Base-by-base conservation (phyloP, 2,329 filamentous ascomycete genomes). In the Thyridium curvatum region DNA sequence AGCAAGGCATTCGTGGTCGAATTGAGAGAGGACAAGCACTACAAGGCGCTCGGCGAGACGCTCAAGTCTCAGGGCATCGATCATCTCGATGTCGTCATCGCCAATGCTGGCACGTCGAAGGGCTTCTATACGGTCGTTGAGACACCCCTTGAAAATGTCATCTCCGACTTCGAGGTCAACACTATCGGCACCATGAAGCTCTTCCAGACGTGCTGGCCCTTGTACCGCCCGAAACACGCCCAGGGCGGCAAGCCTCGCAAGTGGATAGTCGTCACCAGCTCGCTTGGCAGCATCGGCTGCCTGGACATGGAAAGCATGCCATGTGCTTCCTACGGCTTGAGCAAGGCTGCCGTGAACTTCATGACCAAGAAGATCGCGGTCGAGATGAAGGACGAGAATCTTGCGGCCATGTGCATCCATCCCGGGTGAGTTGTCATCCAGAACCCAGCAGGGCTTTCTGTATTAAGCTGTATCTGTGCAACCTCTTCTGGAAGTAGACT, bases 331-430 rank as follows among this genome's bases (percentile, higher is more conserved):
- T 55, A 57, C 32, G 52, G 54, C 14, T 49, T 56, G 49, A 52
- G 48, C 41, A 57, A 57, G 42, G 53, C 52, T 7, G 53, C 51
- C 17, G 47, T 46, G 34, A 53, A 55, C 28, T 56, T 43, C 40
- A 54, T 50, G 41, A 48, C 43, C 13, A 46, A 43, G 44, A 55
- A 51, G 47, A 34, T 52, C 9, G 44, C 45, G 13, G 40, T 47
- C 13, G 49, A 52, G 34, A 41, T 44, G 8, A 40, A 41, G 36
- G 44, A 30, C 4, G 31, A 42, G 30, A 49, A 46, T 16, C 30
- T 57, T 32, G 32, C 47, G 18, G 54, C 52, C 2, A 52, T 51
- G 32, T 31, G 52, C 16, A 8, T 57, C 29, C 54, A 57, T 45
- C 54, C 54, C 31, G 54, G 53, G 51, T 56, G 30, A 41, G 52